Percentiles rank a stretch among this genome's conserved stretches.
Conservation (phyloP, 208 protist genomes). For the Zelonia costaricensis region DNA sequence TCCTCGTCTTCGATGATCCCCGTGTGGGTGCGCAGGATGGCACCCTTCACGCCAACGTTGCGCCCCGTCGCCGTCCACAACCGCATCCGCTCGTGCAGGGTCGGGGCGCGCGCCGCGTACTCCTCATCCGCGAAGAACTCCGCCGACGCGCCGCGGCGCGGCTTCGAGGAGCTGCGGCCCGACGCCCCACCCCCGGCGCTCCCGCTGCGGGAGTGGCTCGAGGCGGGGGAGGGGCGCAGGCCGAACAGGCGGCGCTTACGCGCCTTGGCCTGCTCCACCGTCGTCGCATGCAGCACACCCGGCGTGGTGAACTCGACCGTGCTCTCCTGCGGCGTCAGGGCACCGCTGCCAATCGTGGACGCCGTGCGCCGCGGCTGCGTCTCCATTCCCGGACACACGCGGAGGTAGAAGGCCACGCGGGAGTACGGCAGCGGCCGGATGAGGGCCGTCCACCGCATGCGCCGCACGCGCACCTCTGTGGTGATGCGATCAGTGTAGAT, state of each 20-base stretch:
- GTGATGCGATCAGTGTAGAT: slow-evolving; percentile 47
- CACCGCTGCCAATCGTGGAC: slow-evolving; percentile 1
- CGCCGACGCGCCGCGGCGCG: slow-evolving; percentile 4
- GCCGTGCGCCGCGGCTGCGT: slow-evolving; percentile 20
- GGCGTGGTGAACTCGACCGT: slow-evolving; percentile 31
- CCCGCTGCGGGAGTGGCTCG: slow-evolving; percentile 17
- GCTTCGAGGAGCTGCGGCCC: not conserved
- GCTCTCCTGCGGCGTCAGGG: slow-evolving; percentile 16
- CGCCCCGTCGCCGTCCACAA: slow-evolving; percentile 29
- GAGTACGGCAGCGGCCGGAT: slow-evolving; percentile 54
- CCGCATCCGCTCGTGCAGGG: slow-evolving; percentile 30
- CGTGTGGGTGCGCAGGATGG: slow-evolving; percentile 12
- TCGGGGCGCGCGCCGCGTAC: slow-evolving; percentile 15
- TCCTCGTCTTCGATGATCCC: slow-evolving; percentile 17
- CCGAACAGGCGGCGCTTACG: slow-evolving; percentile 3
- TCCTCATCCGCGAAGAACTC: slow-evolving; percentile 44
- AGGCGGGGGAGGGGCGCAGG: not conserved
- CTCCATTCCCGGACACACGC: slow-evolving; percentile 51
- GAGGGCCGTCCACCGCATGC: slow-evolving; percentile 69
- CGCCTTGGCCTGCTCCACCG: slow-evolving; percentile 27
- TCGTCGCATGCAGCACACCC: slow-evolving; percentile 34
- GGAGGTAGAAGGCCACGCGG: slow-evolving; percentile 41
- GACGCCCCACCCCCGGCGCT: slow-evolving; percentile 5
- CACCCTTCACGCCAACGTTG: slow-evolving; percentile 33
- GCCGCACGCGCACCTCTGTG: slow-evolving; percentile 44